phyloP scores from a whole-genome alignment of 306 rosid genomes.

The Hippophae rhamnoides region DNA sequence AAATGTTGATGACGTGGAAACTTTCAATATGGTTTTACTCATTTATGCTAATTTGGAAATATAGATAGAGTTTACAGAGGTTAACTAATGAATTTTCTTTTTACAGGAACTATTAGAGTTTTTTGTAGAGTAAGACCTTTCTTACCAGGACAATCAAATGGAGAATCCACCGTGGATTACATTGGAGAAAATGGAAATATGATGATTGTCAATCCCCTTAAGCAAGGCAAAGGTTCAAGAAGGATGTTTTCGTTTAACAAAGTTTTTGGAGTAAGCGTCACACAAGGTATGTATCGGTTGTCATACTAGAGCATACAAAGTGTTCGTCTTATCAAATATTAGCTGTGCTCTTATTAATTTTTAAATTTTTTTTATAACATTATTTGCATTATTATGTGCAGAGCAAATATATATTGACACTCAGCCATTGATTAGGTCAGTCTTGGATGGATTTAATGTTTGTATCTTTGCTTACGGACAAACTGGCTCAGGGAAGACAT shows the following conservation, averaged over 20 bases:
- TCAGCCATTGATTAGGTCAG: conserved; percentile 75
- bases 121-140: conserved; percentile 94
- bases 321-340: too few relatives aligned
- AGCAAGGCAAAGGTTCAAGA: conserved; percentile 84
- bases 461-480: conserved; percentile 98
- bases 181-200: conserved; percentile 93
- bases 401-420: conserved; percentile 83
- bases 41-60: too few relatives aligned
- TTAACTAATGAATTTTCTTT: conserved; percentile 12
- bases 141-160: conserved; percentile 58
- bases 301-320: background rate
- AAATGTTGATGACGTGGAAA: too few relatives aligned
- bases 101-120: conserved; percentile 80
- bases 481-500: conserved; percentile 97
- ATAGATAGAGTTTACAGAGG: background rate
- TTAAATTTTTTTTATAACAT: conserved; percentile 8
- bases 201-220: conserved; percentile 81
- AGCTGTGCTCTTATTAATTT: background rate
- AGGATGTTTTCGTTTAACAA: conserved; percentile 82
- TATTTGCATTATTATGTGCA: conserved; percentile 32
- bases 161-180: conserved; percentile 69
- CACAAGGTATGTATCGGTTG: conserved; percentile 53
- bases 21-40: too few relatives aligned
- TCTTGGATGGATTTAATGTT: conserved; percentile 76
- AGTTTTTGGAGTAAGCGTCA: conserved; percentile 71